phyloP scores from a whole-genome alignment of 139 green algal genomes.

The Coelastrella sp. region DNA sequence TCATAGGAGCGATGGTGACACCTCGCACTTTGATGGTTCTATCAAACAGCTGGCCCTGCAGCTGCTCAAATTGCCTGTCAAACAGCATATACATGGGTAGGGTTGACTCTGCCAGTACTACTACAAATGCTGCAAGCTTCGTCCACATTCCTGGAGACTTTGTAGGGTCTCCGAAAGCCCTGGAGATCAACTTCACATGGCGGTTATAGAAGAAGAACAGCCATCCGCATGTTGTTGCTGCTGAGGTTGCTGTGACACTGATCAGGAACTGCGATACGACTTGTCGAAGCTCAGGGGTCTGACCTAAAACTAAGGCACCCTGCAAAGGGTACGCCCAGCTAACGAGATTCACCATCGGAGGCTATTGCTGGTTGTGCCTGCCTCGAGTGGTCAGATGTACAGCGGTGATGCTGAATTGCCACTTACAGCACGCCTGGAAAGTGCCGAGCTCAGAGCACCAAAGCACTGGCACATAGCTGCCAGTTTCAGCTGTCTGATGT shows the following conservation, averaged over 20 bases:
- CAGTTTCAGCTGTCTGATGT: too few relatives aligned
- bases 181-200: background rate
- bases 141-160: background rate
- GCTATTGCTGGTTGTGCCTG: background rate
- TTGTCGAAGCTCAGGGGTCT: background rate
- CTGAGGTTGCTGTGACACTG: background rate
- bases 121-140: background rate
- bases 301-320: background rate
- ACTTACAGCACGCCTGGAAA: too few relatives aligned
- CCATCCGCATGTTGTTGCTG: background rate
- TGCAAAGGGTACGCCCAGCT: background rate
- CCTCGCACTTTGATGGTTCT: background rate
- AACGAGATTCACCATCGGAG: background rate
- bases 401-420: too few relatives aligned
- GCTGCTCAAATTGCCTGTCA: background rate
- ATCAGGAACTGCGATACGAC: background rate
- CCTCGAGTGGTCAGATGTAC: too few relatives aligned
- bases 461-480: too few relatives aligned
- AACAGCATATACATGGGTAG: background rate
- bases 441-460: too few relatives aligned
- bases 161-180: background rate
- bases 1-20: background rate
- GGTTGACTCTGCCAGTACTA: background rate
- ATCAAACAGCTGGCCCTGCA: conserved; percentile 37
- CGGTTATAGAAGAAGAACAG: conserved; percentile 2